A percentile compares a stretch with the other conserved stretches of the same genome.
These are phyloP conservation scores for Alternaria postmessia DNA, from an alignment of 2,329 filamentous ascomycete genomes.

Conservation along the genomic window DNA sequence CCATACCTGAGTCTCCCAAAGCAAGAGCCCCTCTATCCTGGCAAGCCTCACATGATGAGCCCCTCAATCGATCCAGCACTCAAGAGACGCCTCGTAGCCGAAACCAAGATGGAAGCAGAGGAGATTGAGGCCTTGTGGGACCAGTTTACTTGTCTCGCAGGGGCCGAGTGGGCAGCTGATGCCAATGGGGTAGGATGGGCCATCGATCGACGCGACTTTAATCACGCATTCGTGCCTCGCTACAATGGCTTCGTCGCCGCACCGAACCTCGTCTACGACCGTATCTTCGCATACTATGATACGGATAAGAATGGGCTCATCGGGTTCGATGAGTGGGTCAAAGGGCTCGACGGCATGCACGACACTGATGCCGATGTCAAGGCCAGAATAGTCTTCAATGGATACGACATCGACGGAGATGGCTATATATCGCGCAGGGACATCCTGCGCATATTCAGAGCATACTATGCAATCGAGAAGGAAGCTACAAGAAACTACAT, in stretches of 20 bases:
- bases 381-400: constrained; percentile 73
- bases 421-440: constrained; percentile 86
- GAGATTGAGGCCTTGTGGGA: constrained; percentile 95
- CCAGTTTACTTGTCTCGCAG: constrained; percentile 94
- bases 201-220: constrained; percentile 92
- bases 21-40: constrained; percentile 58
- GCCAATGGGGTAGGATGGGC: constrained; percentile 79
- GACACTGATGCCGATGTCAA: constrained; percentile 58
- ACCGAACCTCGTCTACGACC: constrained; percentile 91
- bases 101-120: constrained; percentile 72
- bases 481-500: constrained; percentile 86
- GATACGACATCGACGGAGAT: constrained; percentile 90
- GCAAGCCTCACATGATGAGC: constrained; percentile 76
- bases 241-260: constrained; percentile 78
- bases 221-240: constrained; percentile 87
- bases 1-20: constrained; percentile 80
- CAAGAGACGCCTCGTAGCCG: constrained; percentile 65
- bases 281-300: constrained; percentile 97
- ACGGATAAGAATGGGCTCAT: constrained; percentile 88
- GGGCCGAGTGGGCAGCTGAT: constrained; percentile 82
- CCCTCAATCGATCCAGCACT: constrained; percentile 72
- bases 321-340: constrained; percentile 89
- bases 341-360: constrained; percentile 74
- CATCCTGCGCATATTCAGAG: constrained; percentile 88
- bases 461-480: constrained; percentile 89